phyloP scores from a whole-genome alignment of 2,329 filamentous ascomycete genomes.

The Sclerotinia trifoliorum region DNA sequence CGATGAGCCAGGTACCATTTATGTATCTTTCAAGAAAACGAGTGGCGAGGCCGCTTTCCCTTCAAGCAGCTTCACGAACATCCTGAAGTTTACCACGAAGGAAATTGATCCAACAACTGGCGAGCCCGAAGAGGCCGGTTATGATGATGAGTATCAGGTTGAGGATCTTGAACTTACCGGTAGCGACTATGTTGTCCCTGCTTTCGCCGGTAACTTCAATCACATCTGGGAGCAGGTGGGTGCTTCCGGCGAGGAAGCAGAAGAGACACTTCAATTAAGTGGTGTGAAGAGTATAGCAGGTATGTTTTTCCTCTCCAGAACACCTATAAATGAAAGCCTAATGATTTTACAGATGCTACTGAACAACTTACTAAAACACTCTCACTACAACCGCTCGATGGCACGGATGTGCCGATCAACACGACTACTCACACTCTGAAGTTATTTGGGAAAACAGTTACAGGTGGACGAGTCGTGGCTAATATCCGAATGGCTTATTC shows the following conservation, averaged over 20 bases:
- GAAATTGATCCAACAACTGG: conserved; percentile 94
- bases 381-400: conserved; percentile 89
- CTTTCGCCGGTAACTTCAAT: conserved; percentile 92
- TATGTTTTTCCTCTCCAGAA: conserved; percentile 43
- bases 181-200: conserved; percentile 90
- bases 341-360: conserved; percentile 68
- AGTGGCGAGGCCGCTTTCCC: conserved; percentile 75
- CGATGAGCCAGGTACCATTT: conserved; percentile 88
- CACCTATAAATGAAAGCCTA: conserved; percentile 29
- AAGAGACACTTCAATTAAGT: conserved; percentile 85
- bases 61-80: conserved; percentile 80
- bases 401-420: conserved; percentile 85
- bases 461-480: conserved; percentile 83
- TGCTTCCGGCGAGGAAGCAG: conserved; percentile 82
- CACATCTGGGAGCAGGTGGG: conserved; percentile 94
- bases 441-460: conserved; percentile 91
- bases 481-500: conserved; percentile 92
- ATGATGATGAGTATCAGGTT: conserved; percentile 97
- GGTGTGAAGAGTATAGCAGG: conserved; percentile 90
- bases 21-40: conserved; percentile 88
- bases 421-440: conserved; percentile 92
- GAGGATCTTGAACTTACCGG: conserved; percentile 88
- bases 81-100: conserved; percentile 95
- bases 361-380: conserved; percentile 84
- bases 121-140: conserved; percentile 87